Conservation (phyloP, 208 protist genomes). For the Acanthamoeba lenticulata region DNA sequence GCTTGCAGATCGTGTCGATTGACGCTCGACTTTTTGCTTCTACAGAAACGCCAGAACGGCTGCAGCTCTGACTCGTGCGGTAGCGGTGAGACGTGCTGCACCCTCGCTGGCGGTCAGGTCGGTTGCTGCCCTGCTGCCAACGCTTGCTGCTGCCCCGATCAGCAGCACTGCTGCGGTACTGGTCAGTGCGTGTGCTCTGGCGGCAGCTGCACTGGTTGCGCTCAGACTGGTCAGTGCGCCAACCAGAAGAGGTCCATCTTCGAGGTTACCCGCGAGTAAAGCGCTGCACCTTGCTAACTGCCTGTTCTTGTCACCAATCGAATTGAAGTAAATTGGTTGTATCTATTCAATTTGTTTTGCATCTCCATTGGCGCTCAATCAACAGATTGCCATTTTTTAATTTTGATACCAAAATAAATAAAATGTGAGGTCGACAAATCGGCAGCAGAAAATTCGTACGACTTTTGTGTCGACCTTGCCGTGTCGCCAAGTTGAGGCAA, state of each 20-base stretch:
- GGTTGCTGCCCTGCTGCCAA: slow-evolving; percentile 44
- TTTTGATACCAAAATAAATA: too few species aligned
- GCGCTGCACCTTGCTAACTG: not conserved
- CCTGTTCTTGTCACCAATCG: too few species aligned
- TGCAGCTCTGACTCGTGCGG: not conserved
- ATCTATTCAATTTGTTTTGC: too few species aligned
- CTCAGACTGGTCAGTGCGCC: not conserved
- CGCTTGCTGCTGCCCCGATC: slow-evolving; percentile 51
- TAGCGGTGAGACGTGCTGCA: slow-evolving; percentile 43
- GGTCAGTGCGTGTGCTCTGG: slow-evolving; percentile 35
- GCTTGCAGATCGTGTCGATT: not conserved
- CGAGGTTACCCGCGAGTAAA: slow-evolving; percentile 34
- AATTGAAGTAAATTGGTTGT: too few species aligned
- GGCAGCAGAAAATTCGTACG: too few species aligned
- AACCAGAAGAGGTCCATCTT: slow-evolving; percentile 17
- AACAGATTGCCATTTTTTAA: too few species aligned
- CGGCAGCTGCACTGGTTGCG: not conserved
- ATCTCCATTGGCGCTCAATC: too few species aligned
- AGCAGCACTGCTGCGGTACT: slow-evolving; percentile 43
- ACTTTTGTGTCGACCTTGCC: too few species aligned
- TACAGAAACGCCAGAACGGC: slow-evolving; percentile 35
- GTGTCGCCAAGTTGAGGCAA: too few species aligned
- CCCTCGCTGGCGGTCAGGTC: not conserved
- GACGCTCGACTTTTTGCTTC: not conserved
- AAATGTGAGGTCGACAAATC: too few species aligned